These are phyloP conservation scores for Mytilinidion resinicola DNA, from an alignment of 495 filamentous ascomycete genomes.

Conservation along the genomic window DNA sequence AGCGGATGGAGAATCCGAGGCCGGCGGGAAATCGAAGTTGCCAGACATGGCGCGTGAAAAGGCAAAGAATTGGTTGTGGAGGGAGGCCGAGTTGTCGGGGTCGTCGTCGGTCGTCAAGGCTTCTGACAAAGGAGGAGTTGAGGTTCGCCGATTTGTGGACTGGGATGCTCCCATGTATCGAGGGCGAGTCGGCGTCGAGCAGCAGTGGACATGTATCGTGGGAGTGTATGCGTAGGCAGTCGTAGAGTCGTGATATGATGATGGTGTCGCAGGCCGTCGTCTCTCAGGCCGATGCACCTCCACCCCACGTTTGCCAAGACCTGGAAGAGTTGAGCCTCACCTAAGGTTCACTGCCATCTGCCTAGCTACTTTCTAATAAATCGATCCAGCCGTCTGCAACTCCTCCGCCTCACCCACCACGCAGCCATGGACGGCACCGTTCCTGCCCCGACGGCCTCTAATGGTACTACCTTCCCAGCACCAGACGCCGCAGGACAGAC, in stretches of 20 bases:
- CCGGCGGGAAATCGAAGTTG: slow-evolving; percentile 28
- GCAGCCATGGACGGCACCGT: not conserved
- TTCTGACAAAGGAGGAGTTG: slow-evolving; percentile 7
- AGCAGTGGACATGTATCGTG: no score
- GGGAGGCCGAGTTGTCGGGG: slow-evolving; percentile 8
- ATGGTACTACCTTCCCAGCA: slow-evolving; percentile 22
- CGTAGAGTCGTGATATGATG: no score
- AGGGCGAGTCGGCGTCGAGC: not conserved
- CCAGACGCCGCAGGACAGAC: slow-evolving; percentile 19
- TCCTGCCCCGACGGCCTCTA: slow-evolving; percentile 2
- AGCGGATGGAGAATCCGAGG: slow-evolving; percentile 6
- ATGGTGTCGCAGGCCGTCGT: no score
- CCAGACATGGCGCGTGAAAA: slow-evolving; percentile 14
- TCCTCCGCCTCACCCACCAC: no score
- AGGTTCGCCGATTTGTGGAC: not conserved
- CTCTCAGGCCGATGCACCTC: no score
- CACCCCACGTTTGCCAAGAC: no score
- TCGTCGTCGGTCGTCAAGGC: not conserved
- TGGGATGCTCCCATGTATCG: not conserved
- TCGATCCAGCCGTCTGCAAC: no score
- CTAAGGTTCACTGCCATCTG: not conserved
- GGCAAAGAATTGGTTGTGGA: slow-evolving; percentile 1
- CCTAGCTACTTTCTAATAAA: not conserved
- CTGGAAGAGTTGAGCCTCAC: no score
- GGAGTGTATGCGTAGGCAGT: no score